Evolutionary conservation across 257 asterid species (phyloP).

Genomic region (Henckelia pumila): DNA sequence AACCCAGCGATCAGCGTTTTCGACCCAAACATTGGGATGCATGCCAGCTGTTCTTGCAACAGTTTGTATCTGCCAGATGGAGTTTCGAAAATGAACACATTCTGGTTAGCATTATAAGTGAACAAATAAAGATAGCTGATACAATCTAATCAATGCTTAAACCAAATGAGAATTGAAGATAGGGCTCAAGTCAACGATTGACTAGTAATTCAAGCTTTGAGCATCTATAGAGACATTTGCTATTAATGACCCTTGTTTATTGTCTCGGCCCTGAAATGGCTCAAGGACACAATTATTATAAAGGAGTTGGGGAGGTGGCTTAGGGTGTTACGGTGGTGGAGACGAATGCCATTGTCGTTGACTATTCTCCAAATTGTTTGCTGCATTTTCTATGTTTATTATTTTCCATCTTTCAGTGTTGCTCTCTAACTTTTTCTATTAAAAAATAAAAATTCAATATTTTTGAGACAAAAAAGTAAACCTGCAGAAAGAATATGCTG

Average conservation of each 20-base stretch:
- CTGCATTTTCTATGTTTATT: neutral
- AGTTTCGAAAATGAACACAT: neutral
- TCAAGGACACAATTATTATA: neutral
- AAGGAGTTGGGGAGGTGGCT: neutral
- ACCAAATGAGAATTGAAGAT: neutral
- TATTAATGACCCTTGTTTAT: neutral
- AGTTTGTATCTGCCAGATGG: constrained; percentile 24
- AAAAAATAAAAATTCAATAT: neutral
- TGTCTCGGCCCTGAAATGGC: neutral
- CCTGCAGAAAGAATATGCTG: neutral
- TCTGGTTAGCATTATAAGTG: neutral
- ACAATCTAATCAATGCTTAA: neutral
- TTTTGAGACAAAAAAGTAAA: neutral
- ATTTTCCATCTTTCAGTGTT: neutral
- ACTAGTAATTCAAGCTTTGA: neutral
- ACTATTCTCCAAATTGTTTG: neutral
- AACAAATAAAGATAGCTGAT: neutral
- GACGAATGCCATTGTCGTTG: neutral
- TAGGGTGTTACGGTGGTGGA: neutral
- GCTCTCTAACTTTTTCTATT: neutral
- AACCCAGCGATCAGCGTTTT: constrained; percentile 33
- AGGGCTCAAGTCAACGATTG: neutral
- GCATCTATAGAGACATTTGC: neutral
- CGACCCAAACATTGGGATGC: constrained; percentile 29
- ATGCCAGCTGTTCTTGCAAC: constrained; percentile 30